Percentiles rank a stretch among this genome's conserved stretches.
These are phyloP conservation scores for Globisporangium solare DNA, from an alignment of 352 stramenopile genomes.

Conservation along the genomic window DNA sequence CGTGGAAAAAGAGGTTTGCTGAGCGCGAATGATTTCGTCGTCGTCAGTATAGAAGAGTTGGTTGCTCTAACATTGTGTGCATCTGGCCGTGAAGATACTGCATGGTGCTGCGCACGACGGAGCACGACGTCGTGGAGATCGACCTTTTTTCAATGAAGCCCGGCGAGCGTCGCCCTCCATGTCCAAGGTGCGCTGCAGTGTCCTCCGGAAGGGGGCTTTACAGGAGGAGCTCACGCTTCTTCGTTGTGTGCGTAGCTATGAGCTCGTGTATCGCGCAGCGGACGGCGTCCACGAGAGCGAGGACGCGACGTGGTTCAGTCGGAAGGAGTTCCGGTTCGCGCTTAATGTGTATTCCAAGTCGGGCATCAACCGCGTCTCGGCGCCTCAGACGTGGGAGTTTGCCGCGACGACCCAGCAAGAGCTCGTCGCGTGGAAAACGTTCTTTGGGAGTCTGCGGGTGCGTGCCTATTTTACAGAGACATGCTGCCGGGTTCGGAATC, in stretches of 20 bases:
- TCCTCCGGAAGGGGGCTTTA: too few relatives aligned
- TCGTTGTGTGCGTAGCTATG: constrained; percentile 16
- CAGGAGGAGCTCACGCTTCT: too few relatives aligned
- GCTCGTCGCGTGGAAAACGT: constrained; percentile 66
- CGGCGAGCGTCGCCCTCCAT: constrained; percentile 63
- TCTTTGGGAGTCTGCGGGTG: constrained; percentile 55
- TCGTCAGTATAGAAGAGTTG: too few relatives aligned
- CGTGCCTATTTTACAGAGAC: neutral
- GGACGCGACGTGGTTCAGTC: constrained; percentile 61
- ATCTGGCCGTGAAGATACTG: constrained; percentile 60
- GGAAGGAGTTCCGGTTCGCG: constrained; percentile 62
- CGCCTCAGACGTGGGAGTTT: constrained; percentile 60
- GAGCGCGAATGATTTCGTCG: too few relatives aligned
- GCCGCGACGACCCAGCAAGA: constrained; percentile 51
- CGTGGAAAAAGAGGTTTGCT: constrained; percentile 73
- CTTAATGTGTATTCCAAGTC: constrained; percentile 58
- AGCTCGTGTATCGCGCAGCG: constrained; percentile 56
- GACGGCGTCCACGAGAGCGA: constrained; percentile 57
- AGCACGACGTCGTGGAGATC: constrained; percentile 64
- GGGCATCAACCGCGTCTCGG: constrained; percentile 55
- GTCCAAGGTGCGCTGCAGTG: constrained; percentile 34
- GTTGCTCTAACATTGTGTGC: too few relatives aligned
- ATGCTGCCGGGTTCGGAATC: neutral
- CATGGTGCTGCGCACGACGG: constrained; percentile 58
- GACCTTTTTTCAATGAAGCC: constrained; percentile 76